Conservation (phyloP, 1,284 basidiomycete genomes). For the Fomes fomentarius region DNA sequence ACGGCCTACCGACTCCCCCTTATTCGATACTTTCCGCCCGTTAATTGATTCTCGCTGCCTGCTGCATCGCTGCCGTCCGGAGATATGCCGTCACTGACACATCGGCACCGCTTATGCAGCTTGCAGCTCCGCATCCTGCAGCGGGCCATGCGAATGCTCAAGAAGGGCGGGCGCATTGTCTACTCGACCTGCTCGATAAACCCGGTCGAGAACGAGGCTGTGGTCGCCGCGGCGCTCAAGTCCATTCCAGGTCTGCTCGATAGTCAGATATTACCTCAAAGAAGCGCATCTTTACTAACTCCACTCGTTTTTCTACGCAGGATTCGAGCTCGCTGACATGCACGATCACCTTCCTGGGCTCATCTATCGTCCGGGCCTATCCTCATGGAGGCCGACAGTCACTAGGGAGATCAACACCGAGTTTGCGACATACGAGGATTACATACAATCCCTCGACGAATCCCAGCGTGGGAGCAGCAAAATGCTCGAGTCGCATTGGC, state of each 20-base stretch:
- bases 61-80: too few relatives aligned
- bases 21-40: too few relatives aligned
- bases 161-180: constrained; percentile 87
- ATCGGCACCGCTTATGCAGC: constrained; percentile 39
- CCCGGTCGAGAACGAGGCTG: constrained; percentile 97
- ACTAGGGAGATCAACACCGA: constrained; percentile 47
- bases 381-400: constrained; percentile 73
- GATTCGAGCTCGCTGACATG: constrained; percentile 85
- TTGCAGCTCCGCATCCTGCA: constrained; percentile 92
- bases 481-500: constrained; percentile 78
- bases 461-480: constrained; percentile 54
- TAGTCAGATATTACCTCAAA: constrained; percentile 5
- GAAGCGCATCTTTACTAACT: constrained; percentile 6
- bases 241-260: constrained; percentile 60
- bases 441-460: constrained; percentile 52
- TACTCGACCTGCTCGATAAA: constrained; percentile 99
- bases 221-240: constrained; percentile 85
- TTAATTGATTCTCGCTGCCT: neutral
- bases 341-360: constrained; percentile 74
- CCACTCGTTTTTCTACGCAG: constrained; percentile 36
- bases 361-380: constrained; percentile 75
- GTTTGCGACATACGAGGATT: constrained; percentile 60
- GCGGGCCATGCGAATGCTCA: constrained; percentile 90
- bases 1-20: too few relatives aligned
- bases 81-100: neutral